These are phyloP conservation scores for Spirogloea muscicola DNA, from an alignment of 139 green algal genomes.

Conservation along the genomic window DNA sequence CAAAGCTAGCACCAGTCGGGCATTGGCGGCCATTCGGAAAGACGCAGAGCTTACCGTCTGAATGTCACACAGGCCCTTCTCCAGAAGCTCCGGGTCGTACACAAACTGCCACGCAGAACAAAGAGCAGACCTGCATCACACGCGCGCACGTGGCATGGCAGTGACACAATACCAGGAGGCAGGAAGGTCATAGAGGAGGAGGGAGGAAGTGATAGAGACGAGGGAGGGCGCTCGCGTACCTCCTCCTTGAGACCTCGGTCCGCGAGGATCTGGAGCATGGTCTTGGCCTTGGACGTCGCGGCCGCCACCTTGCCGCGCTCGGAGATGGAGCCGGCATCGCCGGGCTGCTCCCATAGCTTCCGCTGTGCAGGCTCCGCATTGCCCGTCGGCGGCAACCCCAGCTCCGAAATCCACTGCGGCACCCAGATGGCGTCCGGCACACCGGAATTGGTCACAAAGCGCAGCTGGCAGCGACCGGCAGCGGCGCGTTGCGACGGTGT, in stretches of 20 bases:
- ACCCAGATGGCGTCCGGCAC: too few species aligned
- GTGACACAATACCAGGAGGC: too few species aligned
- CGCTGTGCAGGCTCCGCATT: slow-evolving; percentile 52
- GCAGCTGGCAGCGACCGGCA: too few species aligned
- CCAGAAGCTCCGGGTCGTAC: slow-evolving; percentile 54
- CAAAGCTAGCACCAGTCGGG: too few species aligned
- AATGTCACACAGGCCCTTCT: slow-evolving; percentile 64
- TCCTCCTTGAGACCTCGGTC: slow-evolving; percentile 73
- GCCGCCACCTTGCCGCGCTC: slow-evolving; percentile 64
- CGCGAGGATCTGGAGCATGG: slow-evolving; percentile 55
- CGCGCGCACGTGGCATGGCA: too few species aligned
- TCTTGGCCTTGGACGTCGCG: slow-evolving; percentile 33
- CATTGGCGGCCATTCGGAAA: too few species aligned
- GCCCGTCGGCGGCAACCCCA: slow-evolving; percentile 33
- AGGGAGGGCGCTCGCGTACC: too few species aligned
- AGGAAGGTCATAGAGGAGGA: too few species aligned
- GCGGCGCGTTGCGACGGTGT: too few species aligned
- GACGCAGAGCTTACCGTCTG: slow-evolving; percentile 16
- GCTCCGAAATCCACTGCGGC: slow-evolving; percentile 48
- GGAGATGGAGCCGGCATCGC: slow-evolving; percentile 66
- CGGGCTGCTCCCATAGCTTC: slow-evolving; percentile 69
- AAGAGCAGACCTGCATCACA: not conserved
- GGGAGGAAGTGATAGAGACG: too few species aligned
- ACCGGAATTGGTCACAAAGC: too few species aligned
- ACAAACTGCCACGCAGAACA: slow-evolving; percentile 18